Conservation (phyloP, 768 basidiomycete genomes). For the Kondoa subrosea region DNA sequence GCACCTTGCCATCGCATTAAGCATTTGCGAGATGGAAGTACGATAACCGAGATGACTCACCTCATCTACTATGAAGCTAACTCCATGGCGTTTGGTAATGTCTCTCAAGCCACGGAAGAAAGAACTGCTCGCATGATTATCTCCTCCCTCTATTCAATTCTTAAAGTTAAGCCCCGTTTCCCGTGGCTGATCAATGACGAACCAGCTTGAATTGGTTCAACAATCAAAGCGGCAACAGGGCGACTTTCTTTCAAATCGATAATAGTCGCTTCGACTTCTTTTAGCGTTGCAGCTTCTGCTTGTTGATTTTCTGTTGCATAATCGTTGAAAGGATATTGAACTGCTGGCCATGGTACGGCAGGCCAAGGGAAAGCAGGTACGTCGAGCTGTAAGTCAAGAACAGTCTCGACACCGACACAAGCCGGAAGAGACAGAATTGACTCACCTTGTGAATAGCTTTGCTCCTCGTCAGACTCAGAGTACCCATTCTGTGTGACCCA, state of each 20-base stretch:
- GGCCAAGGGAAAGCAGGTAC: constrained; percentile 39
- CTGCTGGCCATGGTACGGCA: constrained; percentile 32
- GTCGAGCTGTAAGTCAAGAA: constrained; percentile 29
- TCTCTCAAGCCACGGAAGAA: constrained; percentile 34
- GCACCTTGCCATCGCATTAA: constrained; percentile 29
- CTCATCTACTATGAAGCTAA: constrained; percentile 35
- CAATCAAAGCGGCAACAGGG: constrained; percentile 36
- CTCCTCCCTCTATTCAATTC: constrained; percentile 34
- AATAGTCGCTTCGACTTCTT: constrained; percentile 26
- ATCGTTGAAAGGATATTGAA: constrained; percentile 35
- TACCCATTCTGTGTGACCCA: too few species aligned
- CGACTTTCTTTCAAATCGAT: constrained; percentile 26
- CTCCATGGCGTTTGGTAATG: constrained; percentile 32
- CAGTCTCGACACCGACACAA: neutral
- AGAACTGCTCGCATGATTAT: constrained; percentile 34
- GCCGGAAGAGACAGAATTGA: neutral
- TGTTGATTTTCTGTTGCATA: constrained; percentile 31
- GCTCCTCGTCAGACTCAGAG: neutral
- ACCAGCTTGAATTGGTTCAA: constrained; percentile 34
- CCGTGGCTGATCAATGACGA: neutral
- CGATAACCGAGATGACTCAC: too few species aligned
- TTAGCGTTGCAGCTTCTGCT: constrained; percentile 32
- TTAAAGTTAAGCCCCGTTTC: neutral
- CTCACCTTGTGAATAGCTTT: neutral
- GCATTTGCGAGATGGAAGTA: neutral